phyloP scores from a whole-genome alignment of 176 grass and related monocot species.

The Avena sativa region DNA sequence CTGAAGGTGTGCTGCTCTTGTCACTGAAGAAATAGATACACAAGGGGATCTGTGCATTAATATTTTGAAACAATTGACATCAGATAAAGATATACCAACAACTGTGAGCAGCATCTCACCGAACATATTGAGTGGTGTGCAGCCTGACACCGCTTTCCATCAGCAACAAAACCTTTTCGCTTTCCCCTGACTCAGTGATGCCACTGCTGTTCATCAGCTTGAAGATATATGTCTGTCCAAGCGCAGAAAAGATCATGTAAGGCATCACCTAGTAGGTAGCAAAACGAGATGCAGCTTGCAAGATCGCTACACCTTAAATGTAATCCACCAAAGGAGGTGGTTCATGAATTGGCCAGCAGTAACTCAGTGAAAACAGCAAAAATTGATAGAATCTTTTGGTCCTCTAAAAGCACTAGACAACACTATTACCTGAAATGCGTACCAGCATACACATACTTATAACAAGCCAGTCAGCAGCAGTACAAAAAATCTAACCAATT shows the following conservation, averaged over 20 bases:
- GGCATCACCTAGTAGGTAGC: background rate
- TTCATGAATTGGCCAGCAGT: background rate
- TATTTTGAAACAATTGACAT: conserved; percentile 14
- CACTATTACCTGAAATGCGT: background rate
- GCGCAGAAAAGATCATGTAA: background rate
- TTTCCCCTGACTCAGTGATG: conserved; percentile 91
- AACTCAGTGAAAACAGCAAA: background rate
- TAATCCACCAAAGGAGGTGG: background rate
- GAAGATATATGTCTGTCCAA: conserved; percentile 89
- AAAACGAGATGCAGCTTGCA: background rate
- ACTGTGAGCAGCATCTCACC: conserved; percentile 50
- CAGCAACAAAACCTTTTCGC: conserved; percentile 89
- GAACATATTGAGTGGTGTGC: conserved; percentile 92
- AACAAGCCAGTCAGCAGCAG: background rate
- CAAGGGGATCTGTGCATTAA: background rate
- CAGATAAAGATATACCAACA: background rate
- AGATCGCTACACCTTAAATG: background rate
- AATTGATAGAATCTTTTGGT: background rate
- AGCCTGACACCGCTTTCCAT: conserved; percentile 93
- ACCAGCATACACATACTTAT: background rate
- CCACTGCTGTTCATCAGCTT: conserved; percentile 98
- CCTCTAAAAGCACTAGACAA: conserved; percentile 14
- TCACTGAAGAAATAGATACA: conserved; percentile 53
- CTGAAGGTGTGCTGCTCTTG: conserved; percentile 93
- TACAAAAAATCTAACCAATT: background rate